Base-by-base conservation (phyloP, 768 basidiomycete genomes). In the Russula earlei region DNA sequence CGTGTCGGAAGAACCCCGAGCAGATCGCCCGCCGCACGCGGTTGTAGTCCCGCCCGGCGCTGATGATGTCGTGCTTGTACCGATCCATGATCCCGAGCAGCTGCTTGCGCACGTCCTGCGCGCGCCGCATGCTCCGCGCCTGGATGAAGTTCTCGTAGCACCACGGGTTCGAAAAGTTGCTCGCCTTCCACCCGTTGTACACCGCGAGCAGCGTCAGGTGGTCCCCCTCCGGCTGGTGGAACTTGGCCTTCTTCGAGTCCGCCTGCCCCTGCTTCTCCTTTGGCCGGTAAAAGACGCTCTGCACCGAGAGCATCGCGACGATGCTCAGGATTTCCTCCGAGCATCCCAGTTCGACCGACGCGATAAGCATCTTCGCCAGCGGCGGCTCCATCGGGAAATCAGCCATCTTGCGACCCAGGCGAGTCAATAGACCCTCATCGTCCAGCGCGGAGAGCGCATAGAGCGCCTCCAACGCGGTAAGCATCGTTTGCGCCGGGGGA, bases 181-280 rank as follows among this genome's bases (percentile, higher is more conserved):
- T 90, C 5, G 78, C 84, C 67, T 97, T 96, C 96, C 96, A 99
- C 15, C 91, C 96, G 64, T 98, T 99, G 72, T 98, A 99, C 2
- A 99, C 96, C 6, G 95, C 88, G 59, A 93, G 72, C 36, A 94
- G 70, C 11, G 91, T 95, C 33, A 95, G 72, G 67, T 98, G 91
- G 65, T 98, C 96, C 9, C 96, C 96, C 73, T 98, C 96, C 0
- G 96, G 91, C 68, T 98, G 91, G 71, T 98, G 95, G 72, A 99
- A 99, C 70, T 99, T 99, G 31, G 96, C 96, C 70, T 98, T 99
- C 75, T 99, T 98, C 34, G 95, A 93, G 70, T 99, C 96, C 0
- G 96, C 96, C 71, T 98, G 95, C 11, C 90, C 93, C 68, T 98
- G 96, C 71, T 98, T 98, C 71, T 98, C 96, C 71, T 98, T 97